A percentile compares a stretch with the other conserved stretches of the same genome.
phyloP scores from a whole-genome alignment of 2,329 filamentous ascomycete genomes.

The Aspergillus vadensis region DNA sequence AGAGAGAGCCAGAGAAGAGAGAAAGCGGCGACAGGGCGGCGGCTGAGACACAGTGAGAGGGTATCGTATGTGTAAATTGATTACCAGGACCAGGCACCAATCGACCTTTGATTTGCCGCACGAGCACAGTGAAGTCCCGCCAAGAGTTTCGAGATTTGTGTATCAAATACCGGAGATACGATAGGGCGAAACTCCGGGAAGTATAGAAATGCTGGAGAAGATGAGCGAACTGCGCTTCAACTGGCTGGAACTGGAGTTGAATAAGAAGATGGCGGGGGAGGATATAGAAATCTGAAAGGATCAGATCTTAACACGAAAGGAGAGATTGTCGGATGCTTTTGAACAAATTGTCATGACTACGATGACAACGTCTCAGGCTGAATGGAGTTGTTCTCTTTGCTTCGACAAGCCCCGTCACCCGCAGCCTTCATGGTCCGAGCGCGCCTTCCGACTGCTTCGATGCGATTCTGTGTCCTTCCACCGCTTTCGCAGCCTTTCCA shows the following conservation, averaged over 20 bases:
- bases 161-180: constrained; percentile 25
- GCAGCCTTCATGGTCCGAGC: constrained; percentile 31
- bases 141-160: constrained; percentile 15
- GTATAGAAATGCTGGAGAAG: background rate
- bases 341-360: constrained; percentile 5
- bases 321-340: constrained; percentile 10
- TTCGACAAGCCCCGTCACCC: constrained; percentile 20
- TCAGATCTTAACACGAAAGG: background rate
- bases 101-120: background rate
- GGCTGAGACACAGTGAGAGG: background rate
- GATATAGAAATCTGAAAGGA: background rate
- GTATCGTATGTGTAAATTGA: constrained; percentile 5
- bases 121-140: constrained; percentile 2
- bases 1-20: background rate
- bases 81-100: constrained; percentile 25
- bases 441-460: constrained; percentile 26
- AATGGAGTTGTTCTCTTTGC: constrained; percentile 19
- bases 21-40: constrained; percentile 9
- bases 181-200: constrained; percentile 17
- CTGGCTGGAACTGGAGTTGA: background rate
- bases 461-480: constrained; percentile 36
- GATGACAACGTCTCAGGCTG: background rate
- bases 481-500: constrained; percentile 32
- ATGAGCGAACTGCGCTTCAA: background rate
- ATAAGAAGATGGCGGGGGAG: background rate